Conservation (phyloP, 2,329 filamentous ascomycete genomes). For the Colletotrichum sp. region DNA sequence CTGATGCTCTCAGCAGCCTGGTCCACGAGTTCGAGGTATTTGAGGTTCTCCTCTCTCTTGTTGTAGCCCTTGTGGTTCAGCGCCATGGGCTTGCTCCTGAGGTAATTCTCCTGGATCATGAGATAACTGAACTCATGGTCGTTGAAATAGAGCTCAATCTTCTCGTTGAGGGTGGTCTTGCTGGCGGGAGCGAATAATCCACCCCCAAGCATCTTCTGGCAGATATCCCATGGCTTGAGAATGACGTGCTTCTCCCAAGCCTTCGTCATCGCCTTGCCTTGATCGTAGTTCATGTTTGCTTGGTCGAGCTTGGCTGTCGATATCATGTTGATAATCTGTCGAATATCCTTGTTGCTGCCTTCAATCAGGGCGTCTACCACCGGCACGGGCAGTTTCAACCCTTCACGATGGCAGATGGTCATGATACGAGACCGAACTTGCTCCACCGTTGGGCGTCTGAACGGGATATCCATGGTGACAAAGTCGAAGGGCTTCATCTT, state of each 20-base stretch:
- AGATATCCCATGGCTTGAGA: slow-evolving; percentile 98
- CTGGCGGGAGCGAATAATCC: slow-evolving; percentile 85
- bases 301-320: slow-evolving; percentile 91
- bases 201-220: slow-evolving; percentile 86
- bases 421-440: slow-evolving; percentile 91
- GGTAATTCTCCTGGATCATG: slow-evolving; percentile 98
- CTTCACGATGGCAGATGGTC: slow-evolving; percentile 93
- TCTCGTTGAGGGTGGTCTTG: slow-evolving; percentile 91
- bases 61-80: slow-evolving; percentile 62
- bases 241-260: slow-evolving; percentile 98
- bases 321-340: slow-evolving; percentile 99
- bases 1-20: slow-evolving; percentile 95
- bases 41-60: slow-evolving; percentile 75
- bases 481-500: slow-evolving; percentile 99
- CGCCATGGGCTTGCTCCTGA: slow-evolving; percentile 77
- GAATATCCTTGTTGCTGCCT: slow-evolving; percentile 93
- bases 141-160: slow-evolving; percentile 99
- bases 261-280: slow-evolving; percentile 94
- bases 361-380: slow-evolving; percentile 95
- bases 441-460: slow-evolving; percentile 87
- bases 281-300: slow-evolving; percentile 78
- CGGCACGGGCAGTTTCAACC: slow-evolving; percentile 79
- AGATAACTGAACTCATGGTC: slow-evolving; percentile 97
- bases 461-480: slow-evolving; percentile 83
- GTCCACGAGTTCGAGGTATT: slow-evolving; percentile 84